A percentile compares a stretch with the other conserved stretches of the same genome.
Conservation (phyloP, 2,329 filamentous ascomycete genomes). For the Xylariomycetidae sp. region DNA sequence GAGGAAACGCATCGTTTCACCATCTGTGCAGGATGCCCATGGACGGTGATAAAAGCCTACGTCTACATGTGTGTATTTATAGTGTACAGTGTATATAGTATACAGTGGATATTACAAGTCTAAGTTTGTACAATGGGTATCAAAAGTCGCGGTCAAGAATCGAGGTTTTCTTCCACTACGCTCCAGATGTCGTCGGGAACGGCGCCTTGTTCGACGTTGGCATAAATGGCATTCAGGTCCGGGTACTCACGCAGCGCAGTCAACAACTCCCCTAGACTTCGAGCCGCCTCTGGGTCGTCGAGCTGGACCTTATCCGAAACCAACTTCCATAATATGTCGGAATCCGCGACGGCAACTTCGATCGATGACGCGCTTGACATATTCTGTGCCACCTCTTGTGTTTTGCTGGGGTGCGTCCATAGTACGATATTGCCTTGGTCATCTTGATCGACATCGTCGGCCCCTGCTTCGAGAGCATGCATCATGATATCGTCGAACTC, state of each 20-base stretch:
- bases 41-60: no score
- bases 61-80: no score
- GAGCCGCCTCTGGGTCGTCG: slow-evolving; percentile 50
- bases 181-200: slow-evolving; percentile 51
- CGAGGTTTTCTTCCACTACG: slow-evolving; percentile 47
- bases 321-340: slow-evolving; percentile 80
- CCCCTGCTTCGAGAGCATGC: slow-evolving; percentile 78
- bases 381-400: slow-evolving; percentile 58
- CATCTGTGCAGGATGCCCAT: no score
- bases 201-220: slow-evolving; percentile 56
- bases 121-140: no score
- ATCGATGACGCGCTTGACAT: slow-evolving; percentile 61
- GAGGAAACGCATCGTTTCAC: no score
- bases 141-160: no score
- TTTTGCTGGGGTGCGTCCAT: slow-evolving; percentile 63
- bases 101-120: no score
- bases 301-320: slow-evolving; percentile 70
- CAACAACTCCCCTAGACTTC: slow-evolving; percentile 56
- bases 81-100: no score
- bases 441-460: slow-evolving; percentile 65
- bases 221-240: slow-evolving; percentile 74
- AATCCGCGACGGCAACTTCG: slow-evolving; percentile 63
- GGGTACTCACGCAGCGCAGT: slow-evolving; percentile 59
- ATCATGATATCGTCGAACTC: slow-evolving; percentile 69
- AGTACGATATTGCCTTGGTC: slow-evolving; percentile 67